Percentiles rank a stretch among this genome's conserved stretches.
These are phyloP conservation scores for Dactylellina haptotyla DNA, from an alignment of 2,329 filamentous ascomycete genomes.

Conservation along the genomic window DNA sequence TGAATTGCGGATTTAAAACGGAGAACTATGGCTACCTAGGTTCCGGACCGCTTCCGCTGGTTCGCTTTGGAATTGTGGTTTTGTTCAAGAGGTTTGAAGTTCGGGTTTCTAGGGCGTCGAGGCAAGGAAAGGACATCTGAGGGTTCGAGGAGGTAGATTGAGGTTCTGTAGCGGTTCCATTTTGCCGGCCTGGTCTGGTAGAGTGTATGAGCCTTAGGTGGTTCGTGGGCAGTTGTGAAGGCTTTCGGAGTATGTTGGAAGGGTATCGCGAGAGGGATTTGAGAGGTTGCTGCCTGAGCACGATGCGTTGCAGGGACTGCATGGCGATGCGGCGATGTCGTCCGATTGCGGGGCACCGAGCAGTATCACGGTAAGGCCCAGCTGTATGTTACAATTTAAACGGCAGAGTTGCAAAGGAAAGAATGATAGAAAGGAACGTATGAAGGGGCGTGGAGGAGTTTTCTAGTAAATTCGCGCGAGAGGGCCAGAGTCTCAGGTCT, in stretches of 20 bases:
- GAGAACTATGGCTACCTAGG: constrained; percentile 70
- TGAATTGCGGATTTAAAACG: too few relatives aligned
- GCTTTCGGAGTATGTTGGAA: background rate
- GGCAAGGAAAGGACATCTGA: constrained; percentile 87
- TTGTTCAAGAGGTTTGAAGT: constrained; percentile 75
- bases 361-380: too few relatives aligned
- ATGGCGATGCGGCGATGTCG: background rate
- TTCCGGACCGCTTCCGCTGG: constrained; percentile 81
- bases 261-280: constrained; percentile 5
- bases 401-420: too few relatives aligned
- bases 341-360: too few relatives aligned
- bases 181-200: background rate
- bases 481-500: background rate
- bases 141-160: constrained; percentile 71
- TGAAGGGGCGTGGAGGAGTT: background rate
- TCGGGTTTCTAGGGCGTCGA: constrained; percentile 82
- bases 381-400: too few relatives aligned
- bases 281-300: background rate
- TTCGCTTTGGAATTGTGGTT: constrained; percentile 61
- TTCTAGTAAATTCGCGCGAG: too few relatives aligned
- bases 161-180: background rate
- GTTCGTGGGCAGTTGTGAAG: constrained; percentile 7
- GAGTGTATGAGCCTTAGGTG: constrained; percentile 8
- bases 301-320: constrained; percentile 39
- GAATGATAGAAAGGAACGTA: too few relatives aligned